Conservation (phyloP, 768 basidiomycete species). For the Kwoniella botswanensis region DNA sequence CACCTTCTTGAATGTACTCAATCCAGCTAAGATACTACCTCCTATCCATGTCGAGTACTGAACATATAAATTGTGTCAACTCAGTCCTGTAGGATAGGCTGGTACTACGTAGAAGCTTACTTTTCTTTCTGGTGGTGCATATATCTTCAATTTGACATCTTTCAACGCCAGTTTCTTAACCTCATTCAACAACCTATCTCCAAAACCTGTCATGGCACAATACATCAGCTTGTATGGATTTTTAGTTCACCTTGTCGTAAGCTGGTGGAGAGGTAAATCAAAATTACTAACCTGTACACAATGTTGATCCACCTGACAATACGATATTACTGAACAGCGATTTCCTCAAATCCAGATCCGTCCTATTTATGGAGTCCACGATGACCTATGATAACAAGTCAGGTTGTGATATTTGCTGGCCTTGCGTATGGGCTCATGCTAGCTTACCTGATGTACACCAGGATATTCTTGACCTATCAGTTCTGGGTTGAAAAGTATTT, state of each 20-base stretch:
- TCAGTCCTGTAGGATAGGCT: neutral
- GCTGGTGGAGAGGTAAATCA: neutral
- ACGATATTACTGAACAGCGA: conserved; percentile 95
- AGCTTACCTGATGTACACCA: conserved; percentile 79
- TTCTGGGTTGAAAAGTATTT: conserved; percentile 97
- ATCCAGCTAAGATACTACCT: conserved; percentile 91
- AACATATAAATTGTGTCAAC: neutral
- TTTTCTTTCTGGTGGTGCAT: conserved; percentile 98
- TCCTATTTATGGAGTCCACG: conserved; percentile 95
- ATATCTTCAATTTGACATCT: conserved; percentile 98
- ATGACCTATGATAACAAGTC: conserved; percentile 66
- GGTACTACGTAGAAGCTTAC: conserved; percentile 30
- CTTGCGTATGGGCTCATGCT: neutral
- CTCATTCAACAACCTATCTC: conserved; percentile 93
- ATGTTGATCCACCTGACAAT: conserved; percentile 91
- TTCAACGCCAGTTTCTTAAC: conserved; percentile 88
- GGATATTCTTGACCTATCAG: conserved; percentile 94
- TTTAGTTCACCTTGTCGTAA: neutral
- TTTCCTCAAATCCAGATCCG: conserved; percentile 94
- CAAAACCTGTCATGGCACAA: conserved; percentile 70
- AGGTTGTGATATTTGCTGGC: conserved; percentile 1
- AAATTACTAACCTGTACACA: conserved; percentile 76
- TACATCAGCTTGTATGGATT: neutral
- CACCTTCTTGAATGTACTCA: conserved; percentile 98
- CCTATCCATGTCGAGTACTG: conserved; percentile 65